Percentiles rank a stretch among this genome's conserved stretches.
These are phyloP conservation scores for Yamadazyma sp. DNA, from an alignment of 805 yeast species.

Conservation along the genomic window DNA sequence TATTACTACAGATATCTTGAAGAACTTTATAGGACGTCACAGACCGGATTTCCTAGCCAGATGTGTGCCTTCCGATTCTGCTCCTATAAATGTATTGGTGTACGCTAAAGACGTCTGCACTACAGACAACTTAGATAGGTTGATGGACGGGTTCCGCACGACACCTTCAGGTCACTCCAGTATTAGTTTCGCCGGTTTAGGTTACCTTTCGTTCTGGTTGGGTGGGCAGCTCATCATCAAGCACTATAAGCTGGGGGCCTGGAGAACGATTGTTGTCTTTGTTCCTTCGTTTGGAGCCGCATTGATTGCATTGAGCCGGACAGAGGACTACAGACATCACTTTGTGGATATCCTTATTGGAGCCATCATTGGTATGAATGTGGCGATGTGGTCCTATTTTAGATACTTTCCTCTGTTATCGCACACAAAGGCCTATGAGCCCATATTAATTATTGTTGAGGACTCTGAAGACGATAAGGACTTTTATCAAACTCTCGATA, in stretches of 20 bases:
- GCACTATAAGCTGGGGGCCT: constrained; percentile 52
- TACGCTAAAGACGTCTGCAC: constrained; percentile 69
- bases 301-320: constrained; percentile 79
- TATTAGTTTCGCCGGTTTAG: constrained; percentile 65
- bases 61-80: constrained; percentile 64
- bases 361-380: constrained; percentile 56
- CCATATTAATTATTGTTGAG: constrained; percentile 19
- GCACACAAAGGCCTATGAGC: constrained; percentile 38
- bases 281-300: constrained; percentile 68
- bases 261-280: constrained; percentile 56
- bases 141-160: constrained; percentile 75
- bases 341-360: constrained; percentile 83
- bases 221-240: constrained; percentile 59
- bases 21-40: constrained; percentile 84
- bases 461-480: constrained; percentile 6
- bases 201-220: constrained; percentile 63
- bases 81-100: constrained; percentile 56
- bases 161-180: constrained; percentile 85
- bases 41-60: constrained; percentile 91
- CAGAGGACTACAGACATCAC: constrained; percentile 93
- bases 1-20: constrained; percentile 68
- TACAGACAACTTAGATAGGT: constrained; percentile 37
- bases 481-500: constrained; percentile 2
- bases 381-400: constrained; percentile 60
- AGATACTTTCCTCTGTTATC: constrained; percentile 49